A percentile compares a stretch with the other conserved stretches of the same genome.
phyloP scores from a whole-genome alignment of 345 rosid species.

The Firmiana major region DNA sequence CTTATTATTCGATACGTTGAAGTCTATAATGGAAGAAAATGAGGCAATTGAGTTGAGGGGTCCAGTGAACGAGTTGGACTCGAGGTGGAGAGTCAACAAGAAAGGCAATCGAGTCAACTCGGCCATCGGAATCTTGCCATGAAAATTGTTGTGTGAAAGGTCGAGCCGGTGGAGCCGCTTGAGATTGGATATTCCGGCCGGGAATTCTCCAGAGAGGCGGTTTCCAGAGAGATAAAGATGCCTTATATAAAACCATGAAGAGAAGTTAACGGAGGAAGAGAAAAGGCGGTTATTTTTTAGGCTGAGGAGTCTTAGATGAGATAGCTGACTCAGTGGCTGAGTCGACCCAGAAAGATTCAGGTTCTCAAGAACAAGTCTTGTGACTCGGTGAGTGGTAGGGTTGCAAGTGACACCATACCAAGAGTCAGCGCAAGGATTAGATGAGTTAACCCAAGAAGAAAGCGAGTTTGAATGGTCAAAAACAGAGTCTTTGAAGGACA shows the following conservation, averaged over 20 bases:
- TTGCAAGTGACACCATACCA: conserved; percentile 12
- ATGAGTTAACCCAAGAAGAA: conserved; percentile 11
- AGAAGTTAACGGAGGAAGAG: conserved; percentile 1
- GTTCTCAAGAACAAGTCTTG: conserved; percentile 14
- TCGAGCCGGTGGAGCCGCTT: conserved; percentile 7
- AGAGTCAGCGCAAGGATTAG: conserved; percentile 7
- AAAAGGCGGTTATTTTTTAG: conserved; percentile 7
- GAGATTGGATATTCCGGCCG: conserved; percentile 2
- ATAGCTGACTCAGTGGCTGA: neutral
- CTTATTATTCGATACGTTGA: conserved; percentile 4
- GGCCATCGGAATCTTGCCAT: conserved; percentile 1
- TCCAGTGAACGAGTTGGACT: neutral
- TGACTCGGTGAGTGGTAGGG: conserved; percentile 6
- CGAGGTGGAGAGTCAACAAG: conserved; percentile 9
- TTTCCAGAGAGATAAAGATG: conserved; percentile 7
- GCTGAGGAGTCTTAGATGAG: conserved; percentile 8
- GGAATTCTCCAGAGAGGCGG: neutral
- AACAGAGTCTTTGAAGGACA: conserved; percentile 9
- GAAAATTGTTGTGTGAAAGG: conserved; percentile 3
- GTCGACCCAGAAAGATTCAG: conserved; percentile 10
- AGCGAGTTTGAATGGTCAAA: conserved; percentile 10
- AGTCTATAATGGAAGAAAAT: neutral
- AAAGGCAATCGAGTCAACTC: conserved; percentile 7
- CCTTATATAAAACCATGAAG: conserved; percentile 9
- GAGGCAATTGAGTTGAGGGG: conserved; percentile 4